These are phyloP conservation scores for Kluyveromyces siamensis DNA, from an alignment of 805 yeast species.

Conservation along the genomic window DNA sequence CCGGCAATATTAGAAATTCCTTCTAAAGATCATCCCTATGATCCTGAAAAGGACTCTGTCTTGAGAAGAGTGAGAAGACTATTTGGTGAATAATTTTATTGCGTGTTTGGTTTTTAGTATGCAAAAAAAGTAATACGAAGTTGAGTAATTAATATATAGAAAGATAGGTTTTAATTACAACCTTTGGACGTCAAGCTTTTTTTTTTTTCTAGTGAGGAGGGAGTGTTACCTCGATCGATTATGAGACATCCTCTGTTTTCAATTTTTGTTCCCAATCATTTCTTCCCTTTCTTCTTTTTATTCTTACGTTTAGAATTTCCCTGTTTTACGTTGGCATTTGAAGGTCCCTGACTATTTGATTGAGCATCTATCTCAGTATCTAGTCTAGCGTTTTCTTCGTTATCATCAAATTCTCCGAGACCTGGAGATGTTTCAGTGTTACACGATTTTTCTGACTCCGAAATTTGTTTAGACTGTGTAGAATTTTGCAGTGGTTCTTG, in stretches of 20 bases:
- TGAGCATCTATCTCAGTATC: constrained; percentile 8
- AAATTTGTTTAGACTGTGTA: too few species aligned
- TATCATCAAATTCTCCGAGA: constrained; percentile 8
- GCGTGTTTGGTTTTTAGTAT: background rate
- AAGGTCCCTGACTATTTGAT: constrained; percentile 5
- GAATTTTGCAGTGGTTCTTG: too few species aligned
- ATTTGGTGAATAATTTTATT: constrained; percentile 65
- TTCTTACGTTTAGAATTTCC: constrained; percentile 25
- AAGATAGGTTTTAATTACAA: background rate
- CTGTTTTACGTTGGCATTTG: constrained; percentile 8
- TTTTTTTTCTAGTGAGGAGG: too few species aligned
- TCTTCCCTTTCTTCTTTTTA: constrained; percentile 21
- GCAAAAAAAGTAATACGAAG: background rate
- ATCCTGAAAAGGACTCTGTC: constrained; percentile 96
- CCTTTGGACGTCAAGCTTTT: too few species aligned
- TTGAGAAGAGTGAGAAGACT: constrained; percentile 88
- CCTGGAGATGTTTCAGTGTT: constrained; percentile 3
- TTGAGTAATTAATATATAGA: constrained; percentile 1
- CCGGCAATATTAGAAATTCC: constrained; percentile 97
- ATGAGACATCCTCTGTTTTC: too few species aligned
- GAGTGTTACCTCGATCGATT: too few species aligned
- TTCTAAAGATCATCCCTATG: constrained; percentile 96
- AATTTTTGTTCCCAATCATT: constrained; percentile 1
- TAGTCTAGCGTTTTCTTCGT: constrained; percentile 3
- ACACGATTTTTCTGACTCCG: too few species aligned